Evolutionary conservation across 306 rosid genomes (phyloP).

Genomic region (Vigna radiata): DNA sequence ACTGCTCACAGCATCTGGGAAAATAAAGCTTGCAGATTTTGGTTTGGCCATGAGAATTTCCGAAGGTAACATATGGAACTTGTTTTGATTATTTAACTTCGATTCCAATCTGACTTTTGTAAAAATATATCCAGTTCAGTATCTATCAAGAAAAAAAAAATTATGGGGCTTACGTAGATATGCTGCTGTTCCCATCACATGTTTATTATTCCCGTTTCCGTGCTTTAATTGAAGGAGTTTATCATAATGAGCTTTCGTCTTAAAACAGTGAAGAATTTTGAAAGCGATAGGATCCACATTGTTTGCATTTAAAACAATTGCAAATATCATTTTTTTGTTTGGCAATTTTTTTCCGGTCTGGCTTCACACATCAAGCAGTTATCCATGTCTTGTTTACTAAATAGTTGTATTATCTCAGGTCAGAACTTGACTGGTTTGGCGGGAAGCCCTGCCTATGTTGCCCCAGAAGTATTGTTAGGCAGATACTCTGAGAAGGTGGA

Average conservation of each 20-base stretch:
- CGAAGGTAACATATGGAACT: constrained; percentile 57
- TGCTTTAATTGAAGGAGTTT: neutral
- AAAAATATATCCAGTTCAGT: neutral
- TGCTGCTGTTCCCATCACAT: neutral
- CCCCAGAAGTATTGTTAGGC: constrained; percentile 91
- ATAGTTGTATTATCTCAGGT: constrained; percentile 61
- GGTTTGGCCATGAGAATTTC: constrained; percentile 97
- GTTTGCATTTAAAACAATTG: constrained; percentile 4
- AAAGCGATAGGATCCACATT: constrained; percentile 8
- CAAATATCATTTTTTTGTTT: constrained; percentile 23
- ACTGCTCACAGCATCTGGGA: constrained; percentile 81
- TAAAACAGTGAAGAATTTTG: neutral
- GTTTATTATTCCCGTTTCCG: neutral
- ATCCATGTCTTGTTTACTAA: constrained; percentile 37
- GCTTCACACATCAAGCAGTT: constrained; percentile 12
- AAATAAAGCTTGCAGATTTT: constrained; percentile 97
- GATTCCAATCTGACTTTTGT: neutral
- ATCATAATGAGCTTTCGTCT: constrained; percentile 9
- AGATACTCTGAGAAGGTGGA: constrained; percentile 91
- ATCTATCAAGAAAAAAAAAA: neutral
- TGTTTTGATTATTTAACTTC: constrained; percentile 14
- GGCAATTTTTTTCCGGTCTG: neutral
- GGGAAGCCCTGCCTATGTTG: constrained; percentile 99
- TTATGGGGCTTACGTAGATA: neutral
- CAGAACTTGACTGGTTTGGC: constrained; percentile 94